Conservation (phyloP, 208 protist genomes). For the Leptomonas seymouri region DNA sequence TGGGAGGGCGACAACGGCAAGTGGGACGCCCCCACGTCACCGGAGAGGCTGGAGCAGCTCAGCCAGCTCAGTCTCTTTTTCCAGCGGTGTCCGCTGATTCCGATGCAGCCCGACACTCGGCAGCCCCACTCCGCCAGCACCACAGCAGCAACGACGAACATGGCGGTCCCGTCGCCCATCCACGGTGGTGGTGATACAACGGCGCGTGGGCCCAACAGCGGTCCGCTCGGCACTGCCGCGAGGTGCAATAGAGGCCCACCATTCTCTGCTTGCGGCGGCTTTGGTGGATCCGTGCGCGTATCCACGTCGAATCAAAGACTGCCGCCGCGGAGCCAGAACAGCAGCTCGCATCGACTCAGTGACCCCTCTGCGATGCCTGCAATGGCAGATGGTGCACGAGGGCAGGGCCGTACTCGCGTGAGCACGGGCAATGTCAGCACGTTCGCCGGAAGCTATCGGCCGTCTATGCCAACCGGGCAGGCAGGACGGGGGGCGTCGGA, state of each 20-base stretch:
- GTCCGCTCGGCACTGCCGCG: neutral
- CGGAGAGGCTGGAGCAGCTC: constrained; percentile 14
- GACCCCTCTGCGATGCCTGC: constrained; percentile 12
- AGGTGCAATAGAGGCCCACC: neutral
- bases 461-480: too few relatives aligned
- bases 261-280: neutral
- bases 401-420: neutral
- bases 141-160: neutral
- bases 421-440: neutral
- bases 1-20: neutral
- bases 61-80: constrained; percentile 23
- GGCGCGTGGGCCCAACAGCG: neutral
- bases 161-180: too few relatives aligned
- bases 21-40: neutral
- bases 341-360: constrained; percentile 20
- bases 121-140: constrained; percentile 12
- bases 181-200: neutral
- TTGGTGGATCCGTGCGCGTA: neutral
- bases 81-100: constrained; percentile 30
- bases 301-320: constrained; percentile 23
- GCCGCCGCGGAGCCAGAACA: constrained; percentile 21
- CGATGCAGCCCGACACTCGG: constrained; percentile 7
- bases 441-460: constrained; percentile 7
- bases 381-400: constrained; percentile 4
- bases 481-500: too few relatives aligned